These are phyloP conservation scores for Starmerella bombi DNA, from an alignment of 805 yeast species.

Conservation along the genomic window DNA sequence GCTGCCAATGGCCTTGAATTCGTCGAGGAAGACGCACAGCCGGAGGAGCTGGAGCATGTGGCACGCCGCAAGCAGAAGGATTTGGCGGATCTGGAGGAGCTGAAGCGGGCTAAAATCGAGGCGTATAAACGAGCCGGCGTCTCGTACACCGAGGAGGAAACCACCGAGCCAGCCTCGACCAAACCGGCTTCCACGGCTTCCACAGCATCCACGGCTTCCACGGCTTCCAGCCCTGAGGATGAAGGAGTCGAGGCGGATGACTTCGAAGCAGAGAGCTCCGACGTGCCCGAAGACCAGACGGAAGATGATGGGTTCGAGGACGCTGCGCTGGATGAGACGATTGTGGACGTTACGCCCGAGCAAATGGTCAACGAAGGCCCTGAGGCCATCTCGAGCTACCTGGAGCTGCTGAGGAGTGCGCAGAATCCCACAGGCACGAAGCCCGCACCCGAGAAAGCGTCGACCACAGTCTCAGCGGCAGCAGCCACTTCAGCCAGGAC, in stretches of 20 bases:
- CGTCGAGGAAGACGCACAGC: conserved; percentile 20
- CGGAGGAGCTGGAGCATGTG: conserved; percentile 18
- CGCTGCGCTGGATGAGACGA: conserved; percentile 31
- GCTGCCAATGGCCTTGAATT: conserved; percentile 22
- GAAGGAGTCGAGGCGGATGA: conserved; percentile 30
- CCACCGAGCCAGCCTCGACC: conserved; percentile 4
- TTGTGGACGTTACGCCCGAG: conserved; percentile 19
- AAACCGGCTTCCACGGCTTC: conserved; percentile 4
- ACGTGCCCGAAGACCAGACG: conserved; percentile 19
- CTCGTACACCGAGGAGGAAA: conserved; percentile 7
- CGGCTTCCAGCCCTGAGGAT: background rate
- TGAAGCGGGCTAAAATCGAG: conserved; percentile 7
- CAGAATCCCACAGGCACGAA: background rate
- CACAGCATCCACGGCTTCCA: background rate
- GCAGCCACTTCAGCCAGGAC: conserved; percentile 11
- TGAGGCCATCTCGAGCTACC: conserved; percentile 18
- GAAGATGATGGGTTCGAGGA: conserved; percentile 38
- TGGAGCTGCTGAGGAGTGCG: background rate
- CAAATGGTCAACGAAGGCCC: conserved; percentile 22
- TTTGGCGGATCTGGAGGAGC: conserved; percentile 4
- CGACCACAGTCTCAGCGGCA: conserved; percentile 1
- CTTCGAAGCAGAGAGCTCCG: conserved; percentile 40
- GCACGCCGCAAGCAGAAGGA: conserved; percentile 5
- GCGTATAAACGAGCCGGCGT: conserved; percentile 16
- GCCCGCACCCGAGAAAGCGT: background rate